These are phyloP conservation scores for Aspergillus japonicus DNA, from an alignment of 2,329 filamentous ascomycete genomes.

Conservation along the genomic window DNA sequence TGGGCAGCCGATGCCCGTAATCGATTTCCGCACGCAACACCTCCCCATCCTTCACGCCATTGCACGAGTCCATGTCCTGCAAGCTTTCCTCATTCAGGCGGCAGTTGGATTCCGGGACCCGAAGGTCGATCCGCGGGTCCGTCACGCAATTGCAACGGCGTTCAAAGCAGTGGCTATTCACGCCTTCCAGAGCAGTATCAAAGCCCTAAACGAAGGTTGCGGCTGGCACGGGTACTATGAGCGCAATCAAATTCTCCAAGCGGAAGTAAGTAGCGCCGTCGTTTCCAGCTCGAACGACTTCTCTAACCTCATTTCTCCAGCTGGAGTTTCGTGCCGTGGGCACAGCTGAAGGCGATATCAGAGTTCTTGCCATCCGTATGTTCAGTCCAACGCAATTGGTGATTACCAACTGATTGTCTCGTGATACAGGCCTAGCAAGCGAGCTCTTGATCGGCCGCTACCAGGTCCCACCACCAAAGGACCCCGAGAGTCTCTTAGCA, in stretches of 20 bases:
- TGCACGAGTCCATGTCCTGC: slow-evolving; percentile 14
- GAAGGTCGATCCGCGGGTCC: slow-evolving; percentile 10
- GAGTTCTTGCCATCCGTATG: slow-evolving; percentile 22
- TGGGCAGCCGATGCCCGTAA: slow-evolving; percentile 13
- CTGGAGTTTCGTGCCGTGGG: slow-evolving; percentile 7
- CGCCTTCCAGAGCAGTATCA: slow-evolving; percentile 11
- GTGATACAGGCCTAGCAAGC: slow-evolving; percentile 22
- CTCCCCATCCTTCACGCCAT: slow-evolving; percentile 25
- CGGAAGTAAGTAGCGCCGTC: background rate
- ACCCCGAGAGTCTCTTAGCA: slow-evolving; percentile 16
- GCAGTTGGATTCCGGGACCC: slow-evolving; percentile 37
- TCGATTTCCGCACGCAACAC: slow-evolving; percentile 27
- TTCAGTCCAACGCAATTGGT: background rate
- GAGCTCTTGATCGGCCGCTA: slow-evolving; percentile 28
- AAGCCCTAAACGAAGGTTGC: slow-evolving; percentile 12
- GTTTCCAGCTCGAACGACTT: fast-evolving
- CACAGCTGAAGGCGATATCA: slow-evolving; percentile 24
- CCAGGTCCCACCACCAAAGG: slow-evolving; percentile 15
- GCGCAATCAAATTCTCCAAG: slow-evolving; percentile 16
- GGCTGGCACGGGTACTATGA: slow-evolving; percentile 17
- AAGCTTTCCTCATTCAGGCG: slow-evolving; percentile 6
- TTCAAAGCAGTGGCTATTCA: slow-evolving; percentile 15
- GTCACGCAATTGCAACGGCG: slow-evolving; percentile 12
- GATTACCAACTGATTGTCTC: background rate
- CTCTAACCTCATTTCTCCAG: background rate